Evolutionary conservation across 2,329 filamentous ascomycete genomes (phyloP).

Genomic region (Fusarium pseudograminearum): DNA sequence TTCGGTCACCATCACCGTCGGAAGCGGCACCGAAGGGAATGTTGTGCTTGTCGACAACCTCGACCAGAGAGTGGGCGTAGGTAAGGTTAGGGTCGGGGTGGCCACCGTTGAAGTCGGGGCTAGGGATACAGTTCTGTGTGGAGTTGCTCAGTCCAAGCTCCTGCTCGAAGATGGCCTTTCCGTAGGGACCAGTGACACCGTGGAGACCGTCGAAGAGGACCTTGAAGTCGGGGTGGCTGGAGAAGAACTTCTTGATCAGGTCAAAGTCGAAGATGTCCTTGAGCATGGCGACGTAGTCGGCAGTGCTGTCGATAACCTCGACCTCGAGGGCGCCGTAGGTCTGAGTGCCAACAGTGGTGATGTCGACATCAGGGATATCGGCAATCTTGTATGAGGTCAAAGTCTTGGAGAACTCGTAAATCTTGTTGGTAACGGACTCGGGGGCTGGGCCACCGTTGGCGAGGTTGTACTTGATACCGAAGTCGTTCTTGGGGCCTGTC

Average conservation of each 20-base stretch:
- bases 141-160: constrained; percentile 84
- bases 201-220: constrained; percentile 94
- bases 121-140: constrained; percentile 92
- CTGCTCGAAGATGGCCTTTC: constrained; percentile 92
- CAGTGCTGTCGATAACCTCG: constrained; percentile 92
- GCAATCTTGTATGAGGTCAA: constrained; percentile 93
- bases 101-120: constrained; percentile 95
- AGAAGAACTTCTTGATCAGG: constrained; percentile 94
- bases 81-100: constrained; percentile 98
- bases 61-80: constrained; percentile 94
- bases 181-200: constrained; percentile 96
- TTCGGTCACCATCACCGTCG: constrained; percentile 97
- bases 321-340: constrained; percentile 90
- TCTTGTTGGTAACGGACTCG: constrained; percentile 97
- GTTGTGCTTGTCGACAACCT: constrained; percentile 88
- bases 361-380: constrained; percentile 87
- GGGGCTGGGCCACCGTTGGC: constrained; percentile 95
- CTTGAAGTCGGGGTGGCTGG: constrained; percentile 90
- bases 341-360: constrained; percentile 82
- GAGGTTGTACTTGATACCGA: constrained; percentile 99
- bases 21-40: constrained; percentile 97
- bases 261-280: constrained; percentile 99
- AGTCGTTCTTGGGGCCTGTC: constrained; percentile 89
- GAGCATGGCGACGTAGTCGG: constrained; percentile 93
- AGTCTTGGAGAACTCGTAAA: constrained; percentile 90